phyloP scores from a whole-genome alignment of 2,329 filamentous ascomycete genomes.

The Cladosporium velox region DNA sequence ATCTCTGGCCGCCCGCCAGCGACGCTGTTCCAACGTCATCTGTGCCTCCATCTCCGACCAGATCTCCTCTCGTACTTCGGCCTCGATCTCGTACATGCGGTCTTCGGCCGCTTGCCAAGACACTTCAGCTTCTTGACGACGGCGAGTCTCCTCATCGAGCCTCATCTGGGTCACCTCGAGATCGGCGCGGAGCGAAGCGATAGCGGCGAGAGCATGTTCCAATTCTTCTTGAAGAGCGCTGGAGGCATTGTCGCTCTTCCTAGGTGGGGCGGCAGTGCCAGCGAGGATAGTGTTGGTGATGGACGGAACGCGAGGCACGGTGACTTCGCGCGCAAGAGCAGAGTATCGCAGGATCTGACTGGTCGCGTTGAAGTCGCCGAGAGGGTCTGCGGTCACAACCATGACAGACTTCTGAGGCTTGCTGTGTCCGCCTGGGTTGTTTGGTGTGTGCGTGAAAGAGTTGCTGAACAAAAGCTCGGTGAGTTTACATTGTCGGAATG shows the following conservation, averaged over 20 bases:
- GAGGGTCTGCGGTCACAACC: constrained; percentile 92
- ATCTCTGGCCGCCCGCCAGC: constrained; percentile 80
- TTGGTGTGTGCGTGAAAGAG: constrained; percentile 46
- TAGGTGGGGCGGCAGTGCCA: constrained; percentile 28
- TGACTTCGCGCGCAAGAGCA: constrained; percentile 87
- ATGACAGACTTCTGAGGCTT: constrained; percentile 87
- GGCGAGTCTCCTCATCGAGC: constrained; percentile 69
- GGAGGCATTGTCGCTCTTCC: constrained; percentile 46
- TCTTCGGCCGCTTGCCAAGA: constrained; percentile 67
- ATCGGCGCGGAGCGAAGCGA: constrained; percentile 75
- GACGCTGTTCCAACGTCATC: constrained; percentile 70
- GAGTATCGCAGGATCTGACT: constrained; percentile 95
- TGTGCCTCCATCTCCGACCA: constrained; percentile 80
- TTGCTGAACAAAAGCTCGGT: constrained; percentile 56
- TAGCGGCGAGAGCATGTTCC: constrained; percentile 78
- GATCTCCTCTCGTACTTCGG: constrained; percentile 85
- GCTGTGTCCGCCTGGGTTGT: constrained; percentile 43
- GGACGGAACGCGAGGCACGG: constrained; percentile 83
- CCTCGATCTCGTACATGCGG: constrained; percentile 73
- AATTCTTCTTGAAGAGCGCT: constrained; percentile 63
- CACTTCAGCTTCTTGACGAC: constrained; percentile 70
- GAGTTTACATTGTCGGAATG: constrained; percentile 63
- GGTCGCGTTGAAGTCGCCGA: constrained; percentile 94
- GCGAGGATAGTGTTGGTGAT: constrained; percentile 69
- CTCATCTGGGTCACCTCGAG: constrained; percentile 72